phyloP scores from a whole-genome alignment of 2,329 filamentous ascomycete genomes.

The Geosmithia flava region DNA sequence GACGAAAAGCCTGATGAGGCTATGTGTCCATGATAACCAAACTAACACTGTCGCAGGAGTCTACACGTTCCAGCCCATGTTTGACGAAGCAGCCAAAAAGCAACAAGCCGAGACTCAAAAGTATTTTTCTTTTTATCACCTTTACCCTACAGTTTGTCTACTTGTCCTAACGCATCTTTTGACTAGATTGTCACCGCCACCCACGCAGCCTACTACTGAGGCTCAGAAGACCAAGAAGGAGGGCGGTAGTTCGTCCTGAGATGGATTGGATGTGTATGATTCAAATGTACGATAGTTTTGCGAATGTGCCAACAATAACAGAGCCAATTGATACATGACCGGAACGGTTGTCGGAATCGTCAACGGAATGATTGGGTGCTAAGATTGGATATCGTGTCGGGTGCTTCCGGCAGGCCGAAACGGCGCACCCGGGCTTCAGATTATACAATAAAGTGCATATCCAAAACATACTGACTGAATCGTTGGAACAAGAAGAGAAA shows the following conservation, averaged over 20 bases:
- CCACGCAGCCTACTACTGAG: background rate
- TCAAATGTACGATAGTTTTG: background rate
- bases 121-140: background rate
- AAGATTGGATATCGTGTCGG: no score
- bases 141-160: background rate
- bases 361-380: no score
- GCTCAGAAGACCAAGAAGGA: background rate
- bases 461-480: no score
- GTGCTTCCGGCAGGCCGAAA: background rate
- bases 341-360: no score
- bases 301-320: no score
- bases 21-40: background rate
- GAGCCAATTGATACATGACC: no score
- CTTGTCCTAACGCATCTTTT: background rate
- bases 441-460: no score
- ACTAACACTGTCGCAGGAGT: conserved; percentile 12
- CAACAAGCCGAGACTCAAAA: background rate
- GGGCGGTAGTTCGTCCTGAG: background rate
- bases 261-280: background rate
- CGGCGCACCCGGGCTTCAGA: no score
- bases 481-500: background rate
- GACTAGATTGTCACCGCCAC: background rate
- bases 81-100: conserved; percentile 7
- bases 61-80: conserved; percentile 23
- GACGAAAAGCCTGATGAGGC: background rate